These are phyloP conservation scores for Wallacemonas rigidus DNA, from an alignment of 208 protist species.

Conservation along the genomic window DNA sequence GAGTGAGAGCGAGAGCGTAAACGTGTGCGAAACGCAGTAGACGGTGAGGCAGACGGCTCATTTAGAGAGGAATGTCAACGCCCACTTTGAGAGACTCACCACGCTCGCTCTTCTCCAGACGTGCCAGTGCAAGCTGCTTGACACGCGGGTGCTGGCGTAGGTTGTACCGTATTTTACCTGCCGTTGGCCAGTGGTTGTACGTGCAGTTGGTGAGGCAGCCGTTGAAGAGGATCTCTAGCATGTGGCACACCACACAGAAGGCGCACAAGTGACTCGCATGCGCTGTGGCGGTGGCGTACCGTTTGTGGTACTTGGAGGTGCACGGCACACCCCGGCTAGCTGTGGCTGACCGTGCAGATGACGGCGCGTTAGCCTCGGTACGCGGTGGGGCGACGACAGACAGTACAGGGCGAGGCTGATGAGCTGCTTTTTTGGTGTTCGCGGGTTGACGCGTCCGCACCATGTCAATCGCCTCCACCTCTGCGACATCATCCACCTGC, in stretches of 20 bases:
- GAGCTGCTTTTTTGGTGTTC: too few relatives aligned
- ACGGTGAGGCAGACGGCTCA: too few relatives aligned
- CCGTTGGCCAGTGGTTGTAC: slow-evolving; percentile 73
- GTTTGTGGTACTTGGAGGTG: slow-evolving; percentile 56
- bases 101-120: slow-evolving; percentile 29
- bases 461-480: background rate
- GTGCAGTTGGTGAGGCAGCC: slow-evolving; percentile 39
- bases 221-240: slow-evolving; percentile 76
- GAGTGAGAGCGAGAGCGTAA: too few relatives aligned
- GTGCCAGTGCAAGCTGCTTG: slow-evolving; percentile 38
- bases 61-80: slow-evolving; percentile 28
- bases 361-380: background rate
- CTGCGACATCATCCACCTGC: background rate
- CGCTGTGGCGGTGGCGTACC: slow-evolving; percentile 40
- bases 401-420: slow-evolving; percentile 4
- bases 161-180: slow-evolving; percentile 46
- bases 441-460: background rate
- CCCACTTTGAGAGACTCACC: slow-evolving; percentile 35
- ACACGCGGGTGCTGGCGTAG: slow-evolving; percentile 46
- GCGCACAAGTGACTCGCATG: slow-evolving; percentile 54
- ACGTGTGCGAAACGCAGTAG: too few relatives aligned
- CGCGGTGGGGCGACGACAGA: slow-evolving; percentile 2
- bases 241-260: slow-evolving; percentile 71
- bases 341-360: background rate
- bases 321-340: slow-evolving; percentile 22